Evolutionary conservation across 352 stramenopile species (phyloP).

Genomic region (Globisporangium lucens): DNA sequence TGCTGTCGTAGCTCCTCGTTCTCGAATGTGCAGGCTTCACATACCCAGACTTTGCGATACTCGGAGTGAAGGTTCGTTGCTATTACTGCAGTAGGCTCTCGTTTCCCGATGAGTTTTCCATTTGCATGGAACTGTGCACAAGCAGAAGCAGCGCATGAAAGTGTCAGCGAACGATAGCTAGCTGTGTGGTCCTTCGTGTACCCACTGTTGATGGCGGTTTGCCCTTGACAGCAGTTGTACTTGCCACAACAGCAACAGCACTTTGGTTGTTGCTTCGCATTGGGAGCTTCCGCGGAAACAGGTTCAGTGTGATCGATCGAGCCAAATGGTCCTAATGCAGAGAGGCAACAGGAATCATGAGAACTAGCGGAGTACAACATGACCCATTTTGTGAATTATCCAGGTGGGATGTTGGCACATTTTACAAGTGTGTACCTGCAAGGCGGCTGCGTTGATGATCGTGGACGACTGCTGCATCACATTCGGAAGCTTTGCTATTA

Average conservation of each 20-base stretch:
- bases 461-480: conserved; percentile 38
- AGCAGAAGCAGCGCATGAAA: background rate
- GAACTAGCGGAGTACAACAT: background rate
- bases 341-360: background rate
- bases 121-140: background rate
- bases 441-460: conserved; percentile 67
- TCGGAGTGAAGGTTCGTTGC: background rate
- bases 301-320: conserved; percentile 45
- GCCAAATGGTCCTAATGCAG: conserved; percentile 42
- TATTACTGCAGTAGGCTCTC: background rate
- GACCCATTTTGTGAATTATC: background rate
- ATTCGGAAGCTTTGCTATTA: conserved; percentile 16
- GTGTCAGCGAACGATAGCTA: background rate
- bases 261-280: background rate
- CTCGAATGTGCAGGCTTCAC: conserved; percentile 74
- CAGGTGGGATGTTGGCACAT: no score
- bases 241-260: background rate
- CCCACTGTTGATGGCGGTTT: background rate
- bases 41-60: conserved; percentile 73
- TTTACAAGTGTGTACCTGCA: conserved; percentile 37
- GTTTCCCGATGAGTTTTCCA: background rate
- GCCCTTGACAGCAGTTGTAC: background rate
- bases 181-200: background rate
- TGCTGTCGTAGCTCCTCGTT: conserved; percentile 43
- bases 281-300: conserved; percentile 19